Evolutionary conservation across 495 filamentous ascomycete genomes (phyloP), one percentile per base, ranked within the genome.

Genomic region (Penicillium psychrofluorescens): DNA sequence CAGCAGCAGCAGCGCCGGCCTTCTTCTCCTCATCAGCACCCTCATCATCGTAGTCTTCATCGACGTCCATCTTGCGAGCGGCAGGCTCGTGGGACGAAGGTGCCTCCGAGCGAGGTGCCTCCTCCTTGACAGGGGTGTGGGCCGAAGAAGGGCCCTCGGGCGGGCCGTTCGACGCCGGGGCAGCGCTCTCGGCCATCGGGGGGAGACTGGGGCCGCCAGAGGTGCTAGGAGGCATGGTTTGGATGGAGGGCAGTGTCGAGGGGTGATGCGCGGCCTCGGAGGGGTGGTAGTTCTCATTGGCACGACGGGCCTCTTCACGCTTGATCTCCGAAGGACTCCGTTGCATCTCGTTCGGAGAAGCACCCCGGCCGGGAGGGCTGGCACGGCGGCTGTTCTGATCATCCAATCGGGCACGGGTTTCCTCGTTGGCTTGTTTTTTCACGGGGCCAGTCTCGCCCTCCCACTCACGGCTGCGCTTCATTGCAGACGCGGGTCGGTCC

Each of bases 41-140:
- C 28, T 87, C 88, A 51, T 94, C 90, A 62, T 95, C 91, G 52
- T 98, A 95, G 48, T 95, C 82, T 62, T 98, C 91, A 58, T 98
- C 92, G 35, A 97, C 85, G 15, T 97, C 92, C 83, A 98, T 94
- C 62, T 95, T 92, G 8, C 92, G 78, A 30, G 86, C 85, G 6
- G 92, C 87, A 10, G 90, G 78, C 67, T 98, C 92, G 36, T 80
- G 77, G 15, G 73, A 63, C n/a, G 77, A 67, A 38, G 70, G 69
- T 14, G 72, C 70, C 51, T 83, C 80, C n/a, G 74, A 68, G 28
- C 72, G 70, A 33, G 58, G 48, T 45, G 68, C 55, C 35, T 72
- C 72, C 46, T 73, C 68, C 51, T 71, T 70, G 40, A 71, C 61
- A 42, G 65, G 56, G 27, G 68, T 56, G 38, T 67, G 56, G 41